Evolutionary conservation across 495 filamentous ascomycete genomes (phyloP), one percentile per base, ranked within the genome.

Genomic region (Letharia lupina): DNA sequence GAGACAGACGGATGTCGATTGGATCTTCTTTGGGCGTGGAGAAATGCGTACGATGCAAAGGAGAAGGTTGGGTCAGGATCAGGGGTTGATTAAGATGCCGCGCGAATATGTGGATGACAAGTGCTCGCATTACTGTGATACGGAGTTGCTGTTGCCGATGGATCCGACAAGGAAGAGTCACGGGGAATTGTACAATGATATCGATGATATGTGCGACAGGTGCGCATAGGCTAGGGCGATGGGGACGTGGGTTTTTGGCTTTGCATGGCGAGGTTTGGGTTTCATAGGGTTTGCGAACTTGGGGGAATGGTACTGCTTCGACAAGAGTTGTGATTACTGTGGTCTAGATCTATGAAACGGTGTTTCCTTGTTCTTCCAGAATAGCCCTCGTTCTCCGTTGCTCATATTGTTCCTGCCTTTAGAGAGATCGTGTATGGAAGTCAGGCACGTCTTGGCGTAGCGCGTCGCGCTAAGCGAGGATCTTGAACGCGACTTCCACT

Each of bases 141-240:
- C 3, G 31, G 31, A 57, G 33, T 10, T 57, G 54, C 13, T 35
- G 7, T 16, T 57, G 54, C 54, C 33, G 54, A 20, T 23, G 31
- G 54, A 57, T 37, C 31, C 16, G 54, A 37, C 54, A 8, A 5
- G 20, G 13, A 18, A 20, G 15, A 57, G 54, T 37, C 31, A 57
- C 39, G 54, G 16, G 33, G 33, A 37, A 7, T 11, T 57, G 54
- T 57, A 57, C 5, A 37, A 20, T 20, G 54, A 57, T 37, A 20
- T 57, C 39, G 54, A 57, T 37, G 54, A 57, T 37, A 57, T 57
- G 54, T 57, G 54, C 33, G 54, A 57, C 16, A 18, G 54, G 33
- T 57, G 54, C 31, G 3, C 0, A 10, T 57, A 57, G 54, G 33
- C 16, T 8, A 3, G 16, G 54, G 6, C 16, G 31, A 12, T 57